These are phyloP conservation scores for Aspergillus brasiliensis DNA, from an alignment of 2,329 filamentous ascomycete species.

Conservation along the genomic window DNA sequence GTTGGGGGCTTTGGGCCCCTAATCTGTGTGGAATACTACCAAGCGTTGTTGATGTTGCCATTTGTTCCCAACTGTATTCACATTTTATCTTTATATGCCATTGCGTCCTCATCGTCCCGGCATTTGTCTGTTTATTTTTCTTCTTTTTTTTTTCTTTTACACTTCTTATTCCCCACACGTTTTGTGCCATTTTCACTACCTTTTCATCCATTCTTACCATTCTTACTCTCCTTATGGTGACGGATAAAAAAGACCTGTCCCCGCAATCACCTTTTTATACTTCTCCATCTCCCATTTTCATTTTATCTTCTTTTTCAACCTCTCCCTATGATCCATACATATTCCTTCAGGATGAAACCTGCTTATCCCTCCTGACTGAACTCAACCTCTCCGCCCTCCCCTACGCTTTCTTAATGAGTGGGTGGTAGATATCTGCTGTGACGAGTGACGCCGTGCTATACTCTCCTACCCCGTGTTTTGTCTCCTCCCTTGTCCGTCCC, in stretches of 20 bases:
- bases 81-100: constrained; percentile 12
- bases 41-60: constrained; percentile 23
- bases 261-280: constrained; percentile 19
- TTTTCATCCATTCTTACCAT: constrained; percentile 12
- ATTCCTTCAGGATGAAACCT: not conserved
- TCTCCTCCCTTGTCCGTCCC: constrained; percentile 3
- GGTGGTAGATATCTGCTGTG: constrained; percentile 26
- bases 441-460: constrained; percentile 25
- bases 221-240: constrained; percentile 27
- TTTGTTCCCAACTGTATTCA: constrained; percentile 25
- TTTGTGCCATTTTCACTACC: constrained; percentile 20
- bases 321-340: constrained; percentile 3
- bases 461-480: constrained; percentile 15
- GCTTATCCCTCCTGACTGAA: not conserved
- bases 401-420: constrained; percentile 17
- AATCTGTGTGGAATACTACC: constrained; percentile 9
- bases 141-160: constrained; percentile 27
- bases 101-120: constrained; percentile 8
- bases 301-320: constrained; percentile 16
- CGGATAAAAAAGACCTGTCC: constrained; percentile 13
- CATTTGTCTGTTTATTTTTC: constrained; percentile 24
- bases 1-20: constrained; percentile 7
- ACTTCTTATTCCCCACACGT: constrained; percentile 41
- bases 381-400: not conserved
- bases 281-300: constrained; percentile 20